A percentile compares a stretch with the other conserved stretches of the same genome.
phyloP scores from a whole-genome alignment of 495 filamentous ascomycete genomes.

The Xylaria telfairii region DNA sequence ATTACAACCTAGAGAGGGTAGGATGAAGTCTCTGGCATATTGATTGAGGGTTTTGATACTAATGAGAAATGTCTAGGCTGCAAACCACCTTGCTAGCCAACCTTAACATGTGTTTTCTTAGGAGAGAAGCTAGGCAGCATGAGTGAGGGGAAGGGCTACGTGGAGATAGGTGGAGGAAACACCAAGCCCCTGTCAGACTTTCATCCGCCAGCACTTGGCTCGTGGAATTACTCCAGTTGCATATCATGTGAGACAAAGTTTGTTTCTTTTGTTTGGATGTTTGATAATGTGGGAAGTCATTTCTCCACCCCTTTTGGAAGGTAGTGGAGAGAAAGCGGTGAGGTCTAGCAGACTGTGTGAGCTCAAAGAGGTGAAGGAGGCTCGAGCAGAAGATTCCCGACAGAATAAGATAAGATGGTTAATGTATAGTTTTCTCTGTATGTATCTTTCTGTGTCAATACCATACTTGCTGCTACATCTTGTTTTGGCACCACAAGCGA shows the following conservation, averaged over 20 bases:
- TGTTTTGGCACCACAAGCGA: neutral
- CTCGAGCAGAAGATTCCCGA: conserved; percentile 25
- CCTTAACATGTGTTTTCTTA: conserved; percentile 41
- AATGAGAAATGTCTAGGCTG: conserved; percentile 46
- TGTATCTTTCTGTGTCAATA: conserved; percentile 39
- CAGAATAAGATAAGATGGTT: conserved; percentile 32
- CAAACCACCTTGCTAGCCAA: conserved; percentile 55
- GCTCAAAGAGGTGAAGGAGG: conserved; percentile 10
- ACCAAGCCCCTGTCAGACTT: neutral
- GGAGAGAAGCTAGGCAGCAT: conserved; percentile 29
- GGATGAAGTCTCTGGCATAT: conserved; percentile 41
- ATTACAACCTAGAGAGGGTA: conserved; percentile 96
- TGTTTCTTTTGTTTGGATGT: conserved; percentile 21
- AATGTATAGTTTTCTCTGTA: conserved; percentile 43
- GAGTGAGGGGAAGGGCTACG: conserved; percentile 13
- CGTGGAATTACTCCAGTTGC: neutral
- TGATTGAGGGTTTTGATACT: conserved; percentile 31
- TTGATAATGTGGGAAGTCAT: neutral
- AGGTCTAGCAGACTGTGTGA: conserved; percentile 14
- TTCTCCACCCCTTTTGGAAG: conserved; percentile 6
- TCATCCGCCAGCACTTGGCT: neutral
- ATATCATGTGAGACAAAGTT: conserved; percentile 16
- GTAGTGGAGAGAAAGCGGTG: neutral
- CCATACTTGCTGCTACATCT: neutral
- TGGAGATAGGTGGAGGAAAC: conserved; percentile 5